These are phyloP conservation scores for Trichoderma reesei DNA, from an alignment of 495 filamentous ascomycete genomes.

Conservation along the genomic window DNA sequence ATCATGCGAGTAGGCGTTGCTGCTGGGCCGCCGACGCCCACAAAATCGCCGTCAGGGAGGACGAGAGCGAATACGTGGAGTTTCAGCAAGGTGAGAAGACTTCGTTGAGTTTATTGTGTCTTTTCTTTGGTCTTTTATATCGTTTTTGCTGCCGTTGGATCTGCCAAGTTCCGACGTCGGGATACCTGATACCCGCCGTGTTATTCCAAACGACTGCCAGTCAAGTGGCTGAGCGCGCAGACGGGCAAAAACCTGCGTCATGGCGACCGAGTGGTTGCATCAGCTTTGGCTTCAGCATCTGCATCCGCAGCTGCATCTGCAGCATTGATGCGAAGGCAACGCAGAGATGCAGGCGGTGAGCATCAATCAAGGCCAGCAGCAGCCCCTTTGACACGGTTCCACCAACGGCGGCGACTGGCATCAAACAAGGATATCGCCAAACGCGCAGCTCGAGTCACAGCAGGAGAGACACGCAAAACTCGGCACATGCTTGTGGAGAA, in stretches of 20 bases:
- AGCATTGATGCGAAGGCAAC: background rate
- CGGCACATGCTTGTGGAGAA: too few species aligned
- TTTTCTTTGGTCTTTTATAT: conserved; percentile 11
- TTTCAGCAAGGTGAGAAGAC: conserved; percentile 26
- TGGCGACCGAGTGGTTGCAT: background rate
- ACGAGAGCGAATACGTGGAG: conserved; percentile 22
- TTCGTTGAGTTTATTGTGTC: conserved; percentile 3
- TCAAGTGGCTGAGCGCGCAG: background rate
- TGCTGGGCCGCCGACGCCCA: conserved; percentile 21
- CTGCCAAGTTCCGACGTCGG: too few species aligned
- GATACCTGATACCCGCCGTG: too few species aligned
- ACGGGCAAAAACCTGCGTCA: background rate
- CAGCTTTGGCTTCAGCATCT: too few species aligned
- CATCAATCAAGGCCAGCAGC: background rate
- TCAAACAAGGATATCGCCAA: too few species aligned
- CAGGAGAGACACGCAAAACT: background rate
- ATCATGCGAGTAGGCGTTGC: conserved; percentile 26
- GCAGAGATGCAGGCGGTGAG: conserved; percentile 4
- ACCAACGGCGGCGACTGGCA: background rate
- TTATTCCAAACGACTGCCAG: background rate
- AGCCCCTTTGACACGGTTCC: background rate
- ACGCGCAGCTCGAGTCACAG: background rate
- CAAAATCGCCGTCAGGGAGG: conserved; percentile 13
- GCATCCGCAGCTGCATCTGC: background rate
- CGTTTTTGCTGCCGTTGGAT: background rate